Base-by-base conservation (phyloP, 371 early-diverging fungal genomes). In the Syncephalastrum contaminatum region DNA sequence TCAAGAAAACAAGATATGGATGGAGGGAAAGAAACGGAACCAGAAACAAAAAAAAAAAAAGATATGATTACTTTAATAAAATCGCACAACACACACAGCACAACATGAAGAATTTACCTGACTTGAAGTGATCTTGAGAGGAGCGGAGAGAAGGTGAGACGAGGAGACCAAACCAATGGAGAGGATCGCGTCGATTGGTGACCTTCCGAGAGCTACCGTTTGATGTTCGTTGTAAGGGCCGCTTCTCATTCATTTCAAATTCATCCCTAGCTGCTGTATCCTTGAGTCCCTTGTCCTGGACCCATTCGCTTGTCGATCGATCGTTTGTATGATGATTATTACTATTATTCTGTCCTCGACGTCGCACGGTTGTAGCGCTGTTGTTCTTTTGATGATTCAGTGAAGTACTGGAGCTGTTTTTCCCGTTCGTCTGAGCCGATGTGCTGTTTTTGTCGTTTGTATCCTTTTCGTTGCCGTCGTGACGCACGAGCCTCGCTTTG, bases 81-180 rank as follows among this genome's bases (percentile, higher is more conserved):
- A 15, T 27, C 39, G 16, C 27, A 14, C 18, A 30, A 46, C 22
- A 45, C 43, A 7, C 14, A 30, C 18, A 21, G 25, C 14, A 18
- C 48, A 15, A 16, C 25, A 36, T 39, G 5, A 2, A 22, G 18
- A 20, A 10, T 16, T 53, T 68, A 75, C 81, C 75, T 51, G 53
- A 56, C 44, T 72, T 73, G 40, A 82, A 82, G 50, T 73, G 72
- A 2, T 62, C 59, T 54, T 86, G 87, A 2, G 82, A 71, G 7
- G 70, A 67, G 36, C 78, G 70, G 45, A 86, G 65, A 8, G 80
- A 72, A 1, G 84, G 75, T 46, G 87, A 81, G 18, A 83, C 84
- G 21, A 86, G 72, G 51, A 84, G 50, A 4, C 87, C 87, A 70
- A 85, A 86, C 87, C 87, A 86, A 60, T 81, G 68, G 42, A 86